Base-by-base conservation (phyloP, 176 grass and related monocot species). In the Phragmites australis region DNA sequence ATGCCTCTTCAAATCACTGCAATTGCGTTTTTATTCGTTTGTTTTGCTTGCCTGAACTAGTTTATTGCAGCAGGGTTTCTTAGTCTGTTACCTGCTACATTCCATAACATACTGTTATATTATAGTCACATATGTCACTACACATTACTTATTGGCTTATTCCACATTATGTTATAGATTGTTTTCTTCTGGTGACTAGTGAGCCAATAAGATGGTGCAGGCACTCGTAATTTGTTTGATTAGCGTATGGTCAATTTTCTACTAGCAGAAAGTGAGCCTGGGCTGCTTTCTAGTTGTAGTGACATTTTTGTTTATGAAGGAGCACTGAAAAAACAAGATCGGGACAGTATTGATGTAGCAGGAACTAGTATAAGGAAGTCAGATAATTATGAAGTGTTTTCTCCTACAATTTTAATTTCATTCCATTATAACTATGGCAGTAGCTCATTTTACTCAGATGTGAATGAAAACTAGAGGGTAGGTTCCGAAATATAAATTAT, bases 231-330 rank as follows among this genome's bases (percentile, higher is more conserved):
- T 51, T 37, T 25, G 29, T 27, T 72, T 72, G 18, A 72, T n/a
- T n/a, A n/a, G 14, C 75, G 61, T 74, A 26, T 19, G 12, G 19
- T 67, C 34, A n/a, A 45, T 46, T 67, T 83, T 52, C 19, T 71
- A 49, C 41, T 26, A 26, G 68, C 43, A 22, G 25, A 59, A 21
- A 25, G n/a, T 23, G 25, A 49, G 41, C 56, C 26, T 14, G 6
- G 6, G 1, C 27, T 22, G 47, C 2, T 22, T 63, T 14, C 21
- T 26, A 11, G 29, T 39, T 50, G 34, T 37, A 37, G 18, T 9
- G 7, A 1, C 17, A 32, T 64, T 41, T 65, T 41, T 40, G 3
- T 65, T 39, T 21, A 22, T 1, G 13, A 49, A 37, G 5, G 42
- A 22, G 27, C 9, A 15, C 2, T 31, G 44, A 10, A 49, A 60